Base-by-base conservation (phyloP, 2,329 filamentous ascomycete species). In the Pestalotiopsis sp. region DNA sequence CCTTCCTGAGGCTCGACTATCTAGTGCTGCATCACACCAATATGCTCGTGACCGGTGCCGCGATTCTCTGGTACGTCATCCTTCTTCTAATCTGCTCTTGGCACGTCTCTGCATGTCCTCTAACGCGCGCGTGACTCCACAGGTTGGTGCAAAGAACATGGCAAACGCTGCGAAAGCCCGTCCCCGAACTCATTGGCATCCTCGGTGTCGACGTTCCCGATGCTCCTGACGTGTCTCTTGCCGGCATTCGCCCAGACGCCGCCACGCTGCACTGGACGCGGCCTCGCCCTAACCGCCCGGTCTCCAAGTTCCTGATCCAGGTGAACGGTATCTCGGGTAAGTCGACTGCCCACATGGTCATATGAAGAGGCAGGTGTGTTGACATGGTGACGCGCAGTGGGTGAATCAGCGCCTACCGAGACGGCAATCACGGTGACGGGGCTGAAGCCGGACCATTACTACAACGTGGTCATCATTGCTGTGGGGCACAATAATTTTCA, bases 131-230 rank as follows among this genome's bases (percentile, higher is more conserved):
- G 25, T 64, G 57, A 38, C 39, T 56, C 17, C 31, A 23, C 66
- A 96, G 93, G 94, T 87, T 97, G 70, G 86, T 94, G 69, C 92
- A 93, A 79, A 91, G 96, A 77, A 93, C 94, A 70, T 94, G 92
- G 83, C 93, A 95, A 78, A 96, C 97, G 49, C 86, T 98, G 66
- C 92, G 93, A 82, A 97, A 95, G 75, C 94, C 95, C 27, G 94
- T 97, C 68, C 93, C 95, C 68, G 91, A 97, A 72, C 89, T 99
- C 62, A 95, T 98, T 75, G 91, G 91, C 74, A 93, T 98, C 64
- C 90, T 99, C 62, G 95, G 95, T 69, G 91, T 98, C 78, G 96
- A 99, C 77, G 95, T 99, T 65, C 96, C 96, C 70, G 91, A 94
- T 71, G 87, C 93, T 27, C 96, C 96, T 66, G 91, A 95, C 77